Conservation (phyloP, 208 protist genomes). For the Acanthamoeba culbertsoni region DNA sequence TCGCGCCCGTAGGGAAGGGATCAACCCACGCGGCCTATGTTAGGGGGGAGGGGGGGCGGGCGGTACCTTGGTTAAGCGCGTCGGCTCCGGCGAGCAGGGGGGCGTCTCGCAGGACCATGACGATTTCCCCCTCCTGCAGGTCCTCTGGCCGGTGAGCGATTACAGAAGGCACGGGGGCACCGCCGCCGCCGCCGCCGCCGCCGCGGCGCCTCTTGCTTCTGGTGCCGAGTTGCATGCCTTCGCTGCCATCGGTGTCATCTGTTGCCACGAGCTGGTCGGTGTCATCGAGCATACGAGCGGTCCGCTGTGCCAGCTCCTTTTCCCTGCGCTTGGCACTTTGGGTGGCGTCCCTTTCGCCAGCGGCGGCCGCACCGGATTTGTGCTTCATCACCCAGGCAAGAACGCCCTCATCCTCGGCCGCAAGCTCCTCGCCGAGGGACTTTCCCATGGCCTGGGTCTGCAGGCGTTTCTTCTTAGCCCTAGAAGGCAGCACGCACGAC, state of each 20-base stretch:
- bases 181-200: not conserved
- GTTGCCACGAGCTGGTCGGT: not conserved
- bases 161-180: not conserved
- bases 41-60: not conserved
- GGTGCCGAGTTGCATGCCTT: not conserved
- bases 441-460: constrained; percentile 21
- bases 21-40: not conserved
- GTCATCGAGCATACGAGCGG: constrained; percentile 4
- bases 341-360: not conserved
- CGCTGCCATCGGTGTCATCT: not conserved
- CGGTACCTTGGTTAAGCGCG: not conserved
- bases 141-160: not conserved
- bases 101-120: not conserved
- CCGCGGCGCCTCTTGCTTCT: not conserved
- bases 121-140: not conserved
- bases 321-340: not conserved
- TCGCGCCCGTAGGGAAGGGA: not conserved
- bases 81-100: not conserved
- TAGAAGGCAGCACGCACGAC: too few relatives aligned
- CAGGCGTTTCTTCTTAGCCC: constrained; percentile 1
- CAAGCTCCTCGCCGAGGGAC: constrained; percentile 28
- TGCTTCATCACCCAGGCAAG: constrained; percentile 28
- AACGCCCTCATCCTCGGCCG: not conserved
- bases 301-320: not conserved
- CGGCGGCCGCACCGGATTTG: not conserved